Evolutionary conservation across 768 basidiomycete species (phyloP).

Genomic region (Rhodocollybia butyracea): DNA sequence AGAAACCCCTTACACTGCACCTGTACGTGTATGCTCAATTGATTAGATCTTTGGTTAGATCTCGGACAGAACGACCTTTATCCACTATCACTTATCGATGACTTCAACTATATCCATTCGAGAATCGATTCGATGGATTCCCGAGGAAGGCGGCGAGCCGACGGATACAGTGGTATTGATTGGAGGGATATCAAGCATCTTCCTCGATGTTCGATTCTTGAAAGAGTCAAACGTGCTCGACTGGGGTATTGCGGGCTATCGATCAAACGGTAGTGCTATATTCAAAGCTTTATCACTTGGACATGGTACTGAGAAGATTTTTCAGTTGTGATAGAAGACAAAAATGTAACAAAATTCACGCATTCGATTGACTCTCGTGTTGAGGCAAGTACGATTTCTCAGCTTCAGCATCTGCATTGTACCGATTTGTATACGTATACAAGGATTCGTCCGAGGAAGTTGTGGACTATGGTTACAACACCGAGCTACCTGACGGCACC

Average conservation of each 20-base stretch:
- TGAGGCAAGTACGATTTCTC: constrained; percentile 11
- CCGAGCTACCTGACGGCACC: constrained; percentile 22
- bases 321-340: background rate
- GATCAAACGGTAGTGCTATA: constrained; percentile 11
- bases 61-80: background rate
- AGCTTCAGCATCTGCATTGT: background rate
- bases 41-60: no score
- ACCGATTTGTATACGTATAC: background rate
- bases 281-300: background rate
- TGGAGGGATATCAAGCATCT: constrained; percentile 24
- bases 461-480: constrained; percentile 25
- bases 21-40: no score
- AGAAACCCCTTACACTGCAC: no score
- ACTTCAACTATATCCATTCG: constrained; percentile 4
- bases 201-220: constrained; percentile 33
- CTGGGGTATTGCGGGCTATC: constrained; percentile 38
- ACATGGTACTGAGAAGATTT: no score
- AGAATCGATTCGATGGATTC: constrained; percentile 33
- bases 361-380: constrained; percentile 32
- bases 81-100: background rate
- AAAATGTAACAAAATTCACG: constrained; percentile 22
- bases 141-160: constrained; percentile 26
- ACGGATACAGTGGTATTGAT: constrained; percentile 34
- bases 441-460: constrained; percentile 17
- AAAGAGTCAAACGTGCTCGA: constrained; percentile 25